phyloP scores from a whole-genome alignment of 2,329 filamentous ascomycete species.

The Colletotrichum liriopes region DNA sequence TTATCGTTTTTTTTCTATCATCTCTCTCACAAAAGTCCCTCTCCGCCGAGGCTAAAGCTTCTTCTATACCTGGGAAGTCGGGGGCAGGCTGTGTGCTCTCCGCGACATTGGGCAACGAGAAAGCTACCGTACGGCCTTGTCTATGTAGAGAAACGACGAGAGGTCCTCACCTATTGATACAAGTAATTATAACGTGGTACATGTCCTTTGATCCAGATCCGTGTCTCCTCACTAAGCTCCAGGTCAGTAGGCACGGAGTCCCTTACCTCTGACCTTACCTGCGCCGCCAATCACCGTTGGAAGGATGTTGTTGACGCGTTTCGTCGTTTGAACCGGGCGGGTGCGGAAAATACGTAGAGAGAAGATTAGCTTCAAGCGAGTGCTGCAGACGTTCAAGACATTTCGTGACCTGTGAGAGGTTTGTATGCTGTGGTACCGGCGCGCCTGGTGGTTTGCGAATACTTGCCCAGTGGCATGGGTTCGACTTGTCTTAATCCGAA shows the following conservation, averaged over 20 bases:
- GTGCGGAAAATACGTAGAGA: conserved; percentile 15
- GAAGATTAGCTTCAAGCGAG: conserved; percentile 40
- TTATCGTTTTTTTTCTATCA: neutral
- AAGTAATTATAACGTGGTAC: conserved; percentile 41
- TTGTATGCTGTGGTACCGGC: neutral
- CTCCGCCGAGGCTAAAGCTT: neutral
- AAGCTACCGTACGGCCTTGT: conserved; percentile 21
- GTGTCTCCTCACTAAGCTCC: conserved; percentile 43
- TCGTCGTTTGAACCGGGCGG: neutral
- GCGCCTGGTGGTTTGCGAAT: conserved; percentile 12
- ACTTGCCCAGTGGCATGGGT: conserved; percentile 6
- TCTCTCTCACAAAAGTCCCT: neutral
- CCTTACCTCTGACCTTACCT: conserved; percentile 73
- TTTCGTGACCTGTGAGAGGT: neutral
- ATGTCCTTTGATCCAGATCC: conserved; percentile 30
- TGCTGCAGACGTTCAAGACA: neutral
- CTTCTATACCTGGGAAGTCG: neutral
- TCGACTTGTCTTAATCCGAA: conserved; percentile 10
- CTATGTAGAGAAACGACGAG: conserved; percentile 18
- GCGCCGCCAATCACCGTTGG: conserved; percentile 49
- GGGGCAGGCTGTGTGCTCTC: neutral
- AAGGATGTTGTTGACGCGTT: conserved; percentile 9
- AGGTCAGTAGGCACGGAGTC: conserved; percentile 57
- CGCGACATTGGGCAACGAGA: conserved; percentile 13
- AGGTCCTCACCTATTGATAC: conserved; percentile 43